Evolutionary conservation across 192 early-diverging fungal genomes (phyloP), one percentile per base, ranked within the genome.

Genomic region (Backusella westeae): DNA sequence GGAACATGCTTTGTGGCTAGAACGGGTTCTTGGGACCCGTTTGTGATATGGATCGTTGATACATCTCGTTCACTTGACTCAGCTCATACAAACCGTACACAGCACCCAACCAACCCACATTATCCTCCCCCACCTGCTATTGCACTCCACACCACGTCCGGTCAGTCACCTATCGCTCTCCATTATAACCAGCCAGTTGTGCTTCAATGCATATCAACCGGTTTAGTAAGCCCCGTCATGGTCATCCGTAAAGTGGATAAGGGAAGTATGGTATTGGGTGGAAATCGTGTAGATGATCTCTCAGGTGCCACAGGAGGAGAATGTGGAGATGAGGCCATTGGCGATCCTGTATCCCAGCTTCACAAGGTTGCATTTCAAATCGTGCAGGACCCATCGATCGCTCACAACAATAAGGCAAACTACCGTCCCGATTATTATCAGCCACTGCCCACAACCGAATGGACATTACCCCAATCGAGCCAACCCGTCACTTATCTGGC

Each of bases 311-410:
- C 72, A 14, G 79, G 75, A 73, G 81, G 84, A n/a, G 84, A 85
- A 75, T 82, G 79, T 68, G 84, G 80, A 29, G 84, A 87, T 34
- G 85, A 86, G 65, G 77, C 90, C 1, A 67, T 91, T n/a, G 93
- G 93, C 26, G 96, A 97, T 77, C 93, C 95, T 6, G 90, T 97
- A 0, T 93, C 93, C 12, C 94, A 95, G 81, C 81, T 97, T 68
- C 94, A 97, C 86, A 97, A 97, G 87, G 89, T 97, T 5, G 94
- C 95, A 2, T 92, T 97, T 79, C 92, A 96, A 81, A 87, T 95
- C 53, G 85, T 85, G 4, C 87, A 88, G 15, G 80, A 90, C 65
- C 67, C 86, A 6, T 67, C 70, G 10, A 80, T 41, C 63, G 38
- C 77, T 36, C 34, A 68, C 21, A 76, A 68, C 67, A 76, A 68